phyloP scores from a whole-genome alignment of 2,329 filamentous ascomycete genomes.

The Aspergillaceae sp. region DNA sequence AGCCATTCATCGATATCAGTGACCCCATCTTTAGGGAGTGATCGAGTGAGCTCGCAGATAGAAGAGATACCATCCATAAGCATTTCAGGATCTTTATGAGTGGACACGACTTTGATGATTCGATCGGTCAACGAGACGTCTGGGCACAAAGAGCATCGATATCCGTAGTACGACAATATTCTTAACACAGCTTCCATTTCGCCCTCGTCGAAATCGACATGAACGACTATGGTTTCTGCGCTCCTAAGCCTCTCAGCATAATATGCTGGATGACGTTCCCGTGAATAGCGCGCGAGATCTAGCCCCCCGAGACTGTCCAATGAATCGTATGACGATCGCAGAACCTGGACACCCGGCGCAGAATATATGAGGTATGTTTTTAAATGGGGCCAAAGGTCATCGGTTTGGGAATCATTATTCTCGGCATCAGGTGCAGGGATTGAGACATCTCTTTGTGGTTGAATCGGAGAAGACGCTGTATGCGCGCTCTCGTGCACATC shows the following conservation, averaged over 20 bases:
- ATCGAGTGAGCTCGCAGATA: constrained; percentile 6
- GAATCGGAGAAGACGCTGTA: background rate
- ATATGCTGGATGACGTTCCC: constrained; percentile 5
- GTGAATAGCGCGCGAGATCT: constrained; percentile 7
- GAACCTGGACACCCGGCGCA: constrained; percentile 9
- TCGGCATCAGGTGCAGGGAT: background rate
- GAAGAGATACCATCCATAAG: constrained; percentile 4
- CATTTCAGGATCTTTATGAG: background rate
- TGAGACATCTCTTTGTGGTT: background rate
- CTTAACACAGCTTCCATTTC: constrained; percentile 16
- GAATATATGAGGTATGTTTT: constrained; percentile 9
- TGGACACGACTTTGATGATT: constrained; percentile 9
- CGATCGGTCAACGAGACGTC: constrained; percentile 15
- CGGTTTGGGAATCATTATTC: background rate
- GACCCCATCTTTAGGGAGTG: constrained; percentile 4
- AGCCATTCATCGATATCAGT: constrained; percentile 6
- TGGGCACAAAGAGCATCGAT: constrained; percentile 1
- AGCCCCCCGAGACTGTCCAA: constrained; percentile 7
- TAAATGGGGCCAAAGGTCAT: background rate
- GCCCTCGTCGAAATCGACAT: constrained; percentile 17
- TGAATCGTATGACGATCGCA: constrained; percentile 4
- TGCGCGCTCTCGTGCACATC: background rate
- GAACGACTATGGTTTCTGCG: constrained; percentile 8
- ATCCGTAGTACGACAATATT: constrained; percentile 9
- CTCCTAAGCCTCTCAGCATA: constrained; percentile 6